Evolutionary conservation across 2,329 filamentous ascomycete genomes (phyloP).

Genomic region (Aspergillus pseudoviridinutans): DNA sequence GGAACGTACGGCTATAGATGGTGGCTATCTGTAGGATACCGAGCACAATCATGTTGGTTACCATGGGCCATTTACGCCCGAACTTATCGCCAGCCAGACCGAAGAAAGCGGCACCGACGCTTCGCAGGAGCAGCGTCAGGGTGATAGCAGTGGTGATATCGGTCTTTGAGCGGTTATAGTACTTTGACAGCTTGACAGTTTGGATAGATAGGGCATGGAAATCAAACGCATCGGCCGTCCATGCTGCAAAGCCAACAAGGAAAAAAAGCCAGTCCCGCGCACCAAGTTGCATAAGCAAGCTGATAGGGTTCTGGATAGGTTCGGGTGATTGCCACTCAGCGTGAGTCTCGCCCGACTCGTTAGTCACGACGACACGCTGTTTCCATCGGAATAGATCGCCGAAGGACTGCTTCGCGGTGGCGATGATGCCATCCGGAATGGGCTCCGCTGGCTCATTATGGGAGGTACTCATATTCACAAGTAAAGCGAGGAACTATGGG

Average conservation of each 20-base stretch:
- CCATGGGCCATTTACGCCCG: slow-evolving; percentile 77
- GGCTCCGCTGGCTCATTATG: slow-evolving; percentile 58
- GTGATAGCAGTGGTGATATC: slow-evolving; percentile 61
- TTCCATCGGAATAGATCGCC: slow-evolving; percentile 69
- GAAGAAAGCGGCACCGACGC: slow-evolving; percentile 70
- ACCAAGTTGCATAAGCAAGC: slow-evolving; percentile 61
- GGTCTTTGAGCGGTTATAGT: slow-evolving; percentile 59
- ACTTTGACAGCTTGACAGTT: slow-evolving; percentile 63
- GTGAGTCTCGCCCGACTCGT: slow-evolving; percentile 57
- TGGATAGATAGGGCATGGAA: slow-evolving; percentile 79
- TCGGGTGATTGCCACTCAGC: slow-evolving; percentile 67
- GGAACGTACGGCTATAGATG: slow-evolving; percentile 69
- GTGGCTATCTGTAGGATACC: slow-evolving; percentile 71
- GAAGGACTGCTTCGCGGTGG: slow-evolving; percentile 62
- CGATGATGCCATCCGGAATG: slow-evolving; percentile 60
- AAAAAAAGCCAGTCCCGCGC: slow-evolving; percentile 71
- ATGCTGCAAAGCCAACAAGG: slow-evolving; percentile 67
- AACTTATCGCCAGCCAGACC: slow-evolving; percentile 74
- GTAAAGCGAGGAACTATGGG: neutral
- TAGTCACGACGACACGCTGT: slow-evolving; percentile 59
- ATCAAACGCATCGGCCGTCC: slow-evolving; percentile 80
- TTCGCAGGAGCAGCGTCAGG: slow-evolving; percentile 69
- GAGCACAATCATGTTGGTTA: slow-evolving; percentile 71
- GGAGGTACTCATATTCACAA: slow-evolving; percentile 6
- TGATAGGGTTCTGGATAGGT: slow-evolving; percentile 66